These are phyloP conservation scores for Edaphochlamys debaryana DNA, from an alignment of 139 green algal species.

Conservation along the genomic window DNA sequence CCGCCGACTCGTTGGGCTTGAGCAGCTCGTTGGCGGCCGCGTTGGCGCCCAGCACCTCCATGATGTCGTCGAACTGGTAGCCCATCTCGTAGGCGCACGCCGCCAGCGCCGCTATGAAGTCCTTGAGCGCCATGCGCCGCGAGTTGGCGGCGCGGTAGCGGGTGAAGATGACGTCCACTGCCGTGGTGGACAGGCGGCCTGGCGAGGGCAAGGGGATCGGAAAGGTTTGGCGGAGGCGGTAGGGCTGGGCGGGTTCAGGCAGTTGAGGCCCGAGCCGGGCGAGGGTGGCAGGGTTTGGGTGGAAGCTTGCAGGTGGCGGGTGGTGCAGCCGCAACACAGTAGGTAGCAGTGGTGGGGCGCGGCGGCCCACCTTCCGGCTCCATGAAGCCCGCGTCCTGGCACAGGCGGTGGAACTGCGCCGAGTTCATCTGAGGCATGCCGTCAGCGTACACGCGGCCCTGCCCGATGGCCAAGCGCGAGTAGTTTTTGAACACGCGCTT, in stretches of 20 bases:
- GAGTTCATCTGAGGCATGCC: slow-evolving; percentile 62
- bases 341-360: too few relatives aligned
- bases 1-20: slow-evolving; percentile 28
- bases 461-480: slow-evolving; percentile 57
- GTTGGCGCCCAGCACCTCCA: slow-evolving; percentile 43
- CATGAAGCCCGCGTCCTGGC: slow-evolving; percentile 62
- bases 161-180: slow-evolving; percentile 64
- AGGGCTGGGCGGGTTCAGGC: not conserved
- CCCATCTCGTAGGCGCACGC: slow-evolving; percentile 62
- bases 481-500: slow-evolving; percentile 68
- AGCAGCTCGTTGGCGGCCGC: slow-evolving; percentile 1
- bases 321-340: too few relatives aligned
- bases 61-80: slow-evolving; percentile 59
- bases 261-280: not conserved
- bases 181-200: slow-evolving; percentile 60
- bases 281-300: too few relatives aligned
- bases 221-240: not conserved
- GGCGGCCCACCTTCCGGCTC: slow-evolving; percentile 59
- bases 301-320: too few relatives aligned
- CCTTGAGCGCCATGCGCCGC: slow-evolving; percentile 57
- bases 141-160: slow-evolving; percentile 51
- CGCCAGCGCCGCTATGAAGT: slow-evolving; percentile 51
- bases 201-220: not conserved
- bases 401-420: slow-evolving; percentile 67
- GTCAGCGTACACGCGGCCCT: slow-evolving; percentile 56